Base-by-base conservation (phyloP, 2,329 filamentous ascomycete genomes). In the Microdochium nivale region DNA sequence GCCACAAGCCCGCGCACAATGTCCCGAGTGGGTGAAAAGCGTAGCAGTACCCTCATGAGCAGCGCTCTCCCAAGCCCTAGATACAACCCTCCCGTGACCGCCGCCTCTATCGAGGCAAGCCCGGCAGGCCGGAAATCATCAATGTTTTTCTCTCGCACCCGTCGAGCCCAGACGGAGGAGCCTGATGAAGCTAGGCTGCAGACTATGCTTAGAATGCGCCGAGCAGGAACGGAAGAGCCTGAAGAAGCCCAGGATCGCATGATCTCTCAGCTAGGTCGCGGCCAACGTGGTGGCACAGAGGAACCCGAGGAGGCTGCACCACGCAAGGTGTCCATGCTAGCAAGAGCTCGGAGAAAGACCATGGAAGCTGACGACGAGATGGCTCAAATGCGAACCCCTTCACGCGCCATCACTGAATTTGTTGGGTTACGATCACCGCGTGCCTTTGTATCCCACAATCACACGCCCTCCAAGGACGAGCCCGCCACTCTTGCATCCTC, bases 391-490 rank as follows among this genome's bases (percentile, higher is more conserved):
- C 75, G 78, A n/a, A 72, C 76, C 2, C 79, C 80, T 1, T 83
- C 81, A 3, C 72, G 83, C 24, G 80, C 80, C 3, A 67, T 71
- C 33, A 84, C 80, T 1, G 82, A 86, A 53, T 71, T 76, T 50
- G 61, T 56, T 60, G 66, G 56, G 54, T 68, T 58, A 55, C 60
- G 59, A 52, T 60, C 55, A 51, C 63, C 65, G 3, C 70, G 74
- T 44, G 74, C 77, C 30, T 73, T 68, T 58, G 60, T 62, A 25
- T 60, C 65, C 23, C 65, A 75, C 32, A 60, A 67, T 35, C 62
- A 66, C 14, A 55, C 67, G 19, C 62, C 68, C 13, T 65, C 70
- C 25, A 60, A 59, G 10, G 62, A 55, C 52, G 71, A 69, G 30
- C 50, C 59, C 11, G 60, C 64, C 30, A 55, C 67, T 27, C 59